phyloP scores from a whole-genome alignment of 495 filamentous ascomycete genomes.

The Aspergillus wentii region DNA sequence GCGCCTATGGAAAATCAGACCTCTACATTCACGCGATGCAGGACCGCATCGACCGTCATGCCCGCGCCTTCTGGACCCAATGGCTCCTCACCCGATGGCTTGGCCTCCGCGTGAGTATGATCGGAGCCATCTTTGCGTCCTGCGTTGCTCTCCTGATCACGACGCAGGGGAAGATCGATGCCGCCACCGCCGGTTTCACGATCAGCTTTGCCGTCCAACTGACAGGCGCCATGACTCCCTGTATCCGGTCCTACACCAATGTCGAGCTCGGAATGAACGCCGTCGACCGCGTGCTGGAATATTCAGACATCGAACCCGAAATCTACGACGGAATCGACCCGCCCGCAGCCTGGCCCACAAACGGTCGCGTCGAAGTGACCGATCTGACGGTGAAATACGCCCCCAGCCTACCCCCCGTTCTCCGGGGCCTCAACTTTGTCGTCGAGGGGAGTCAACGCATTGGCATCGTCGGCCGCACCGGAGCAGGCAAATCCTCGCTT shows the following conservation, averaged over 20 bases:
- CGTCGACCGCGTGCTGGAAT: slow-evolving; percentile 68
- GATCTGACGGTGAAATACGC: slow-evolving; percentile 63
- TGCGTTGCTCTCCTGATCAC: slow-evolving; percentile 54
- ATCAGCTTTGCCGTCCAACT: slow-evolving; percentile 33
- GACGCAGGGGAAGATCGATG: slow-evolving; percentile 49
- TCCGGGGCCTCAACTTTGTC: slow-evolving; percentile 25
- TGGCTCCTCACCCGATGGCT: slow-evolving; percentile 68
- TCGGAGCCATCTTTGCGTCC: slow-evolving; percentile 57
- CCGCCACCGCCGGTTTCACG: slow-evolving; percentile 66
- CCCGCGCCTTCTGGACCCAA: slow-evolving; percentile 51
- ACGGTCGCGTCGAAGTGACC: slow-evolving; percentile 60
- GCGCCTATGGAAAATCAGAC: slow-evolving; percentile 55
- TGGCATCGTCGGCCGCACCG: slow-evolving; percentile 49
- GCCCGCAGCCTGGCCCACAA: slow-evolving; percentile 63
- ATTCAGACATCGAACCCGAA: slow-evolving; percentile 59
- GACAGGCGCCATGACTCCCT: slow-evolving; percentile 16
- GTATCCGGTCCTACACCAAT: slow-evolving; percentile 29
- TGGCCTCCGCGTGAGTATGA: slow-evolving; percentile 52
- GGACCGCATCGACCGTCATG: slow-evolving; percentile 54
- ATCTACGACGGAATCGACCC: slow-evolving; percentile 37
- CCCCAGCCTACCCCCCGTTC: slow-evolving; percentile 57
- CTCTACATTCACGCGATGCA: slow-evolving; percentile 57
- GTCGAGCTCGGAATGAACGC: slow-evolving; percentile 68
- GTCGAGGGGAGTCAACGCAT: slow-evolving; percentile 33
- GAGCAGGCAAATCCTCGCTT: slow-evolving; percentile 39